Evolutionary conservation across 148 eudicot genomes (phyloP), one percentile per base, ranked within the genome.

Genomic region (Spergularia marina): DNA sequence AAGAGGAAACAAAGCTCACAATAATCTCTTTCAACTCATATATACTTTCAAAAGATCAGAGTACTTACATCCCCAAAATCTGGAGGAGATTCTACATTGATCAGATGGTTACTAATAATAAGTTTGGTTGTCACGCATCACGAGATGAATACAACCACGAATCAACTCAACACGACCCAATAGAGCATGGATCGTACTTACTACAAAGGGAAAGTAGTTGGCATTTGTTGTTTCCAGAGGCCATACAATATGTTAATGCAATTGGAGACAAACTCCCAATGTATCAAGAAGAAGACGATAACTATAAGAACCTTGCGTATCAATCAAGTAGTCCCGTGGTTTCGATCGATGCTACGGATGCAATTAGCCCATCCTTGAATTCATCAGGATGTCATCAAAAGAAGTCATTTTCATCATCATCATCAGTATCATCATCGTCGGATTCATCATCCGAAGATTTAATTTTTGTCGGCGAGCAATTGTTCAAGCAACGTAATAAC

Each of bases 401-500:
- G 36, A 30, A 30, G 36, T 30, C 36, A 30, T 30, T 30, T 30
- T 30, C 20, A 30, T 4, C 49, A 25, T 51, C 41, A 54, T 7
- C 57, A 4, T 52, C 54, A 34, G 0, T 62, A 49, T 67, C 70
- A 23, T 73, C 90, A n/a, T 61, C n/a, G 21, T 80, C 84, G 23
- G 72, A 63, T 7, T 71, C 78, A 53, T 73, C 79, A 17, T 75
- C 75, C 5, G 85, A 81, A 36, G 84, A 76, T 73, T 17, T 74
- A n/a, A 39, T 82, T 65, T 60, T 77, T 17, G 10, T 70, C 34
- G 78, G 80, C 6, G 59, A 77, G 58, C 68, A 65, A 79, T 12
- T 63, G 49, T 36, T 63, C 17, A 41, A 39, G 53, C 14, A 39
- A 30, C 12, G 68, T 68, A 25, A 14, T 7, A 34, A n/a, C 8